A percentile compares a stretch with the other conserved stretches of the same genome.
Conservation (phyloP, 169 alveolate species). For the Plasmodium relictum region DNA sequence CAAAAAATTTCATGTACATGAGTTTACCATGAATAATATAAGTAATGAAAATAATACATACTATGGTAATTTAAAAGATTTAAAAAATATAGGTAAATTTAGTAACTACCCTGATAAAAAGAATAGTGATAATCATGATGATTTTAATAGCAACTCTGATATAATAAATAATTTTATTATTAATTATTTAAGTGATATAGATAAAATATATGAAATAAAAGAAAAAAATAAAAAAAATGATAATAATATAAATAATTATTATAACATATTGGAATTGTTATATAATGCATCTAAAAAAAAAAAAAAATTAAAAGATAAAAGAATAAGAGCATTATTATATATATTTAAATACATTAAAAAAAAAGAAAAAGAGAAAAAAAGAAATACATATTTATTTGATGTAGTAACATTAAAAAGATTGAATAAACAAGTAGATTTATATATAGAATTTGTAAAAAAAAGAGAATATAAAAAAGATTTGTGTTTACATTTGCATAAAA, state of each 20-base stretch:
- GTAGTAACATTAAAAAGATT: constrained; percentile 3
- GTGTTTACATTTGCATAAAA: background rate
- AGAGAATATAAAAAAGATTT: constrained; percentile 56
- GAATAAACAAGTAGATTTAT: constrained; percentile 58
- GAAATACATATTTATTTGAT: constrained; percentile 37
- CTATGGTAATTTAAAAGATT: no score
- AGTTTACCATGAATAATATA: no score
- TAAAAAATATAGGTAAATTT: no score
- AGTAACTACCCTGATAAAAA: no score
- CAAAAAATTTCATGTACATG: background rate
- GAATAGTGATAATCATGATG: background rate
- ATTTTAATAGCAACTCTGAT: background rate
- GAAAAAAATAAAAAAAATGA: constrained; percentile 26
- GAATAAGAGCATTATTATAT: constrained; percentile 42
- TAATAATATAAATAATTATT: constrained; percentile 20
- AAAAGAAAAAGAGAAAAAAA: constrained; percentile 39
- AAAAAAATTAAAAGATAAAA: constrained; percentile 29
- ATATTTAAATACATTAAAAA: constrained; percentile 57
- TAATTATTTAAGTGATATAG: constrained; percentile 38
- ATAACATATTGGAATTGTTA: constrained; percentile 45
- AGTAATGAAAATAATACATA: no score
- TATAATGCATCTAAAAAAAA: constrained; percentile 40
- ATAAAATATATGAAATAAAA: constrained; percentile 27
- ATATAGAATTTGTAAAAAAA: constrained; percentile 36
- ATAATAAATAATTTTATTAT: constrained; percentile 11